These are phyloP conservation scores for Fusarium austroafricanum DNA, from an alignment of 2,329 filamentous ascomycete genomes.

Conservation along the genomic window DNA sequence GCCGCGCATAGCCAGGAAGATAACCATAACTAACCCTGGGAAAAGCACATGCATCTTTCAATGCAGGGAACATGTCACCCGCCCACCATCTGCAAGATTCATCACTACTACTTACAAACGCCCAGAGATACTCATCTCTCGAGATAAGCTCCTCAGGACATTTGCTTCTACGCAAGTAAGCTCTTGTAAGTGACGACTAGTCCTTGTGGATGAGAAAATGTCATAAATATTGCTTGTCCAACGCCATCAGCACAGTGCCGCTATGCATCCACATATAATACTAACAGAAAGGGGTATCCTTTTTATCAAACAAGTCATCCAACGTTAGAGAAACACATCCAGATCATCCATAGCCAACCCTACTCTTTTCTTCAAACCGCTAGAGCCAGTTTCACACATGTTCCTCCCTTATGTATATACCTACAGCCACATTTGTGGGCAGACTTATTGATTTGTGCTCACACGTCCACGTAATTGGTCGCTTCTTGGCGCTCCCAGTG, in stretches of 20 bases:
- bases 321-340: conserved; percentile 33
- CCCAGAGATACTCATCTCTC: too few species aligned
- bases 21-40: too few species aligned
- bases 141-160: too few species aligned
- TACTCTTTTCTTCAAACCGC: not conserved
- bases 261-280: conserved; percentile 23
- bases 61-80: too few species aligned
- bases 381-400: not conserved
- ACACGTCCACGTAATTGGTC: conserved; percentile 14
- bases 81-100: too few species aligned
- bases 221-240: conserved; percentile 26
- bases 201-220: not conserved
- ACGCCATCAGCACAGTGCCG: conserved; percentile 34
- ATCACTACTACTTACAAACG: too few species aligned
- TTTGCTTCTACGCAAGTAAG: not conserved
- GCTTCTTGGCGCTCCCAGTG: conserved; percentile 12
- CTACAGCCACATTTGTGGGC: not conserved
- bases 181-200: not conserved
- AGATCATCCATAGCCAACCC: conserved; percentile 18
- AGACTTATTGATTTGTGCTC: conserved; percentile 22
- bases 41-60: too few species aligned
- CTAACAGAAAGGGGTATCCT: conserved; percentile 44
- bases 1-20: too few species aligned
- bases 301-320: conserved; percentile 36
- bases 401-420: conserved; percentile 15